Conservation (phyloP, 148 eudicot genomes). For the Drosera capensis region DNA sequence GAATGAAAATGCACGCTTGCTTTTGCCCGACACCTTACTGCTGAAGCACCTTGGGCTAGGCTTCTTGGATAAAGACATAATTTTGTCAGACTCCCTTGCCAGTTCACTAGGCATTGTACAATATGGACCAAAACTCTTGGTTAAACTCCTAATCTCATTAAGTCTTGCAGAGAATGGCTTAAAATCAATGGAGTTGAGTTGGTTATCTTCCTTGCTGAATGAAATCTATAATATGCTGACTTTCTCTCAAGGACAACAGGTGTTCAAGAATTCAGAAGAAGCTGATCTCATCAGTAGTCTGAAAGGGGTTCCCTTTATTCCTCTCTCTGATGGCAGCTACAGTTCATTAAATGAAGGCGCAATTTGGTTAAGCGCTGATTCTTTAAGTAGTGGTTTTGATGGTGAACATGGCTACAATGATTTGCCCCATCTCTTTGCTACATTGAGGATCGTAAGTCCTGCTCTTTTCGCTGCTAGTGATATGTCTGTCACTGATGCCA, state of each 20-base stretch:
- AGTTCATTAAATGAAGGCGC: slow-evolving; percentile 55
- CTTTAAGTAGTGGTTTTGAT: slow-evolving; percentile 17
- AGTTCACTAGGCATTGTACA: slow-evolving; percentile 69
- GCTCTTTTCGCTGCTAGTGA: slow-evolving; percentile 39
- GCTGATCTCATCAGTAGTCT: slow-evolving; percentile 31
- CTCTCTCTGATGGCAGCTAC: slow-evolving; percentile 70
- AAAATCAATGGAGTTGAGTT: slow-evolving; percentile 44
- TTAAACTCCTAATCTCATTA: slow-evolving; percentile 52
- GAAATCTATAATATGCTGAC: slow-evolving; percentile 39
- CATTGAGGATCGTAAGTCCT: slow-evolving; percentile 60
- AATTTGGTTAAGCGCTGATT: slow-evolving; percentile 69
- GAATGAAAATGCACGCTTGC: slow-evolving; percentile 47
- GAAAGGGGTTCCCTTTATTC: slow-evolving; percentile 59
- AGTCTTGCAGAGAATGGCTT: slow-evolving; percentile 39
- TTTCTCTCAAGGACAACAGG: slow-evolving; percentile 26
- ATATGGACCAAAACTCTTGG: slow-evolving; percentile 62
- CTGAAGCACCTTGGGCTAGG: slow-evolving; percentile 71
- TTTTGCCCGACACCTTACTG: slow-evolving; percentile 53
- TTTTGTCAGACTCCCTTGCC: slow-evolving; percentile 61
- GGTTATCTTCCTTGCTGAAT: slow-evolving; percentile 63
- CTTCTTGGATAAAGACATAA: slow-evolving; percentile 47
- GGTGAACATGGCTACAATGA: slow-evolving; percentile 26
- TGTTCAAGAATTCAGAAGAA: slow-evolving; percentile 19
- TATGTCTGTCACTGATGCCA: slow-evolving; percentile 8
- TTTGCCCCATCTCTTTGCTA: slow-evolving; percentile 53